A percentile compares a stretch with the other conserved stretches of the same genome.
These are phyloP conservation scores for Solanum appendiculatum DNA, from an alignment of 257 asterid species.

Conservation along the genomic window DNA sequence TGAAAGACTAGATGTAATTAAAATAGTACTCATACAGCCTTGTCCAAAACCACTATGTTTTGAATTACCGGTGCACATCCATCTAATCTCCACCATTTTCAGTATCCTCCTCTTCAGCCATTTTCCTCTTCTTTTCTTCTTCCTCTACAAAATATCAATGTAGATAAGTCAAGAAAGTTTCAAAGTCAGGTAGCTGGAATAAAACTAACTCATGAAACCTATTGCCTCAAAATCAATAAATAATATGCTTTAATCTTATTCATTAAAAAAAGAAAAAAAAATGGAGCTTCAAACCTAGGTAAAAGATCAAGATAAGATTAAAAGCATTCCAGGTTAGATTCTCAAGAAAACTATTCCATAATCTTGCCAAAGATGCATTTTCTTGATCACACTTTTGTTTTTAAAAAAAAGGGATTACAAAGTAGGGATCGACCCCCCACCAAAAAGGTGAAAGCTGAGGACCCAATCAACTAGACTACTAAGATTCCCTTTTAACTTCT, in stretches of 20 bases:
- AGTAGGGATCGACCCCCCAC: background rate
- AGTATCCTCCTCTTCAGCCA: conserved; percentile 12
- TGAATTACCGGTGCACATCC: background rate
- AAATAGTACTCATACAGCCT: background rate
- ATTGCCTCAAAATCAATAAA: background rate
- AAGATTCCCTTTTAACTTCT: background rate
- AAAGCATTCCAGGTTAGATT: background rate
- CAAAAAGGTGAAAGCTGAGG: background rate
- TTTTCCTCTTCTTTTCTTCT: conserved; percentile 16
- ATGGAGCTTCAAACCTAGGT: background rate
- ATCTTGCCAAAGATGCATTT: background rate
- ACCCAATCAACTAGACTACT: background rate
- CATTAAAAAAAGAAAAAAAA: background rate
- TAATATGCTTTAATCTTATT: background rate
- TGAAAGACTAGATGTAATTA: background rate
- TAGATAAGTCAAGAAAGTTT: background rate
- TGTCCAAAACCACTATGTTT: background rate
- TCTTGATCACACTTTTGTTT: background rate
- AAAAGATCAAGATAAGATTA: background rate
- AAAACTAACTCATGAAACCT: background rate
- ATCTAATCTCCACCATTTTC: background rate
- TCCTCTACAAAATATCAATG: conserved; percentile 6
- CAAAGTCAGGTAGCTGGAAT: background rate
- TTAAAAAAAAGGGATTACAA: background rate
- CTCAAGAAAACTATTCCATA: background rate